Conservation (phyloP, 2,329 filamentous ascomycete species). For the Penicillium sp. region DNA sequence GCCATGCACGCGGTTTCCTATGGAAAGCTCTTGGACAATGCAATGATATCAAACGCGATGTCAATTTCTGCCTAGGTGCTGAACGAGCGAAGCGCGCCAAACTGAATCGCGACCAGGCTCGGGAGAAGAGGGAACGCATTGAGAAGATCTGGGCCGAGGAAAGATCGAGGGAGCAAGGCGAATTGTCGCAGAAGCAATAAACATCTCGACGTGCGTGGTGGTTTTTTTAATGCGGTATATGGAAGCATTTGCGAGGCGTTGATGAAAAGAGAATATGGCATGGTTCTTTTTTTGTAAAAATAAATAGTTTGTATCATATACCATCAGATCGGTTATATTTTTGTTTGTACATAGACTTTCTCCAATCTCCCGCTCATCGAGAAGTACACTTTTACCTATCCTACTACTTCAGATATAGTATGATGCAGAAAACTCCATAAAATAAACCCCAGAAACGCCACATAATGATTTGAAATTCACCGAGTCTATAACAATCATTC, state of each 20-base stretch:
- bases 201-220: slow-evolving; percentile 10
- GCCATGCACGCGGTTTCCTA: slow-evolving; percentile 86
- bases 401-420: not conserved
- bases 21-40: slow-evolving; percentile 89
- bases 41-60: slow-evolving; percentile 76
- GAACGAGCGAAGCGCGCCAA: slow-evolving; percentile 76
- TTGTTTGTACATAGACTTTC: slow-evolving; percentile 4
- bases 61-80: slow-evolving; percentile 78
- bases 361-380: slow-evolving; percentile 1
- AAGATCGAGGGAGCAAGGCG: slow-evolving; percentile 22
- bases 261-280: not conserved
- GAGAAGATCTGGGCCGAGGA: slow-evolving; percentile 71
- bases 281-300: not conserved
- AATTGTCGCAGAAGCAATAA: slow-evolving; percentile 7
- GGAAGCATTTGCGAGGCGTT: slow-evolving; percentile 12
- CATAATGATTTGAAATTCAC: not conserved
- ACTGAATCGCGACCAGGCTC: slow-evolving; percentile 67
- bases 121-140: slow-evolving; percentile 67
- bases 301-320: not conserved
- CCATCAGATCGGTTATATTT: not conserved
- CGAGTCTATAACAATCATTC: slow-evolving; percentile 3
- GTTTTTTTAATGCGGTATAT: slow-evolving; percentile 4
- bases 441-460: slow-evolving; percentile 8
- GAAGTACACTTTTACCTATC: not conserved
- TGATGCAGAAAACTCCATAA: slow-evolving; percentile 2